A percentile compares a stretch with the other conserved stretches of the same genome.
phyloP scores from a whole-genome alignment of 176 grass and related monocot genomes.

The Tillandsia leiboldiana region DNA sequence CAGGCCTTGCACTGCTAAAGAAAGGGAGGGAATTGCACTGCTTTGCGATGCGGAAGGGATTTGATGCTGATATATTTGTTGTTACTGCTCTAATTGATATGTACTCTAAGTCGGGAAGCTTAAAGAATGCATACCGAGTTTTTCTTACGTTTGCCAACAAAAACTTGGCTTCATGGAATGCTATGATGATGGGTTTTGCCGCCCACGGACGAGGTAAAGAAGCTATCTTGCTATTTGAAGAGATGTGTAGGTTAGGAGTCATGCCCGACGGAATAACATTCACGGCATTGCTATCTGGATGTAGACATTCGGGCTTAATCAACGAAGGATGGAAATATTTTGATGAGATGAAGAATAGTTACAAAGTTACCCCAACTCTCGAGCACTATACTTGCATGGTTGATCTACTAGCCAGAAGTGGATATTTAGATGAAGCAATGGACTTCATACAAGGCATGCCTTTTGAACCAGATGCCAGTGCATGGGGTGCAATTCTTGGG shows the following conservation, averaged over 20 bases:
- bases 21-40: conserved; percentile 79
- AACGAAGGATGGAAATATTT: conserved; percentile 72
- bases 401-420: conserved; percentile 58
- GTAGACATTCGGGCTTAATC: conserved; percentile 54
- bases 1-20: conserved; percentile 39
- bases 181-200: conserved; percentile 62
- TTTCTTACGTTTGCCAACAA: conserved; percentile 42
- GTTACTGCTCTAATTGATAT: conserved; percentile 53
- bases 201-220: conserved; percentile 41
- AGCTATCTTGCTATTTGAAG: conserved; percentile 41
- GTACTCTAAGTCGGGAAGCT: conserved; percentile 60
- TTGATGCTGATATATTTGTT: conserved; percentile 40
- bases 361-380: conserved; percentile 37
- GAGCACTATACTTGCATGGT: conserved; percentile 91
- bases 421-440: conserved; percentile 77
- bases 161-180: conserved; percentile 66
- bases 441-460: conserved; percentile 51
- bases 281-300: conserved; percentile 65
- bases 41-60: conserved; percentile 33
- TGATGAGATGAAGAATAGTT: conserved; percentile 46
- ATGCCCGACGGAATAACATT: conserved; percentile 66
- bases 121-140: conserved; percentile 28
- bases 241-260: conserved; percentile 46
- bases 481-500: conserved; percentile 68
- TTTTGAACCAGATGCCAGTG: conserved; percentile 32